phyloP scores from a whole-genome alignment of 148 eudicot species.

The Camellia granthamiana region DNA sequence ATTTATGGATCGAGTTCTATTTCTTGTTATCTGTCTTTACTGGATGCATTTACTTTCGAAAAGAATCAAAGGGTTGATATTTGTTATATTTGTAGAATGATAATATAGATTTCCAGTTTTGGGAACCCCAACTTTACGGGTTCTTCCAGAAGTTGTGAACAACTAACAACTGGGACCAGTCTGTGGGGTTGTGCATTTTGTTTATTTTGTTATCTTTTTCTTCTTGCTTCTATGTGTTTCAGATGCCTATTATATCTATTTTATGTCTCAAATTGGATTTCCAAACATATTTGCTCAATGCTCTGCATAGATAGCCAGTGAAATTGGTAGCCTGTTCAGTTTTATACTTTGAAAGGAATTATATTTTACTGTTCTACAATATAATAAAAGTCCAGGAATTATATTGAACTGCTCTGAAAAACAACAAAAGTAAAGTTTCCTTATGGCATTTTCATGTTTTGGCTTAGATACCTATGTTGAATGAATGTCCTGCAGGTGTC shows the following conservation, averaged over 20 bases:
- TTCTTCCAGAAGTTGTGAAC: not conserved
- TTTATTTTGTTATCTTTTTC: not conserved
- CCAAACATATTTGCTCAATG: not conserved
- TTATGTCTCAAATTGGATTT: not conserved
- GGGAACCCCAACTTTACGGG: not conserved
- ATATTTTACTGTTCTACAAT: not conserved
- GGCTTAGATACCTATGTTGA: not conserved
- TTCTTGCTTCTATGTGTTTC: not conserved
- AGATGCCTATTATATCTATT: conserved; percentile 3
- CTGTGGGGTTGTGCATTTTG: conserved; percentile 1
- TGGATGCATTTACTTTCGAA: not conserved
- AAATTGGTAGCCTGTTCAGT: conserved; percentile 2
- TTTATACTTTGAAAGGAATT: not conserved
- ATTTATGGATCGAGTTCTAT: not conserved
- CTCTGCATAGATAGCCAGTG: not conserved
- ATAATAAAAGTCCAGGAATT: not conserved
- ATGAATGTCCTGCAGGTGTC: conserved; percentile 46
- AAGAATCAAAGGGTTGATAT: not conserved
- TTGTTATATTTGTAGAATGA: not conserved
- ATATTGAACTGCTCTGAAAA: not conserved
- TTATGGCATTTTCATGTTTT: not conserved
- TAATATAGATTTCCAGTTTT: not conserved
- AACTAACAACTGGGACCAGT: not conserved
- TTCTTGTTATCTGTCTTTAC: not conserved
- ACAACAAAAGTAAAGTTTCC: not conserved